Evolutionary conservation across 2,329 filamentous ascomycete genomes (phyloP), one percentile per base, ranked within the genome.

Genomic region (Penicillium vulpinum): DNA sequence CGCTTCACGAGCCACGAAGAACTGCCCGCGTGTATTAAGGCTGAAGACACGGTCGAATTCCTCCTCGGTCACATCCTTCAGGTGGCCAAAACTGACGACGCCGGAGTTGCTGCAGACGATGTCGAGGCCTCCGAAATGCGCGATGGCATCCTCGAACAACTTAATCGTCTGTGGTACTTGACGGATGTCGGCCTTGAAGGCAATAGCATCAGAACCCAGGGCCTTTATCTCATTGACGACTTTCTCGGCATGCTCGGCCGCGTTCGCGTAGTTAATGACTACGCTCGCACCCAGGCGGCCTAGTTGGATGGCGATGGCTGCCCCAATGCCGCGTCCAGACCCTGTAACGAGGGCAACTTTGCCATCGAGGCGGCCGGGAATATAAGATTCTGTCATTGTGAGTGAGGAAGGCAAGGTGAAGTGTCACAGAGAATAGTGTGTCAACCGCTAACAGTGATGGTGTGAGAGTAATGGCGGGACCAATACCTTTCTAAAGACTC

Each of bases 61-160:
- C 11, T 67, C 66, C 10, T 54, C 38, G 2, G 58, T 59, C 5
- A 52, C 51, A n/a, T 56, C 40, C 4, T 39, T 36, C 6, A 64
- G 31, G 3, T 57, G 51, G 5, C 54, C 60, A 31, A 65, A 67
- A 36, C 54, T 62, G 43, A 59, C 61, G 13, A 50, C 79, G 61
- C 81, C 86, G 53, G 82, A 84, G 80, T 89, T 89, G 71, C 40
- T 46, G 2, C 50, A 49, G 7, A 59, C 57, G 3, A 64, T 61
- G 4, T 52, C 54, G 18, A 64, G 38, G 7, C 48, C 49, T 4
- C 58, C 43, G 69, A 85, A 90, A 71, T 82, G 77, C 67, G 77
- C 76, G 62, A 85, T 77, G 56, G 85, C 85, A 67, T 86, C 73
- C 59, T 83, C 80, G 77, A 90, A 88, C 65, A 90, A 76, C 57